Base-by-base conservation (phyloP, 495 filamentous ascomycete species). In the Chaetomium tenue region DNA sequence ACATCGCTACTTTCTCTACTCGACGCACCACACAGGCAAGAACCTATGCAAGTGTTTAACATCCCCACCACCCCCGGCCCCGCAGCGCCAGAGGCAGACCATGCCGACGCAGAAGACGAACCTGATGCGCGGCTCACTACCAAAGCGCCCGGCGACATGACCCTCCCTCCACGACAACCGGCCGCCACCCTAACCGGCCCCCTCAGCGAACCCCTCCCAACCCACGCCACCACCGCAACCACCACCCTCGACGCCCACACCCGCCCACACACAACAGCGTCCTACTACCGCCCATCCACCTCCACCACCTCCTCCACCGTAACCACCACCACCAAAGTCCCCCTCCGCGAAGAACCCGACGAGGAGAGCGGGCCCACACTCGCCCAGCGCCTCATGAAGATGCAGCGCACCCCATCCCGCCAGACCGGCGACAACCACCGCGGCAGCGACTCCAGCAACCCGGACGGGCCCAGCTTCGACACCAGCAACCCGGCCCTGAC, bases 1-100 rank as follows among this genome's bases (percentile, higher is more conserved):
- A 79, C 79, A 0, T 86, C 83, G 5, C 76, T 86, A 5, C 71
- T 83, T 20, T 86, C 82, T 0, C 80, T 86, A n/a, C 79, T 85
- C 63, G 77, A 83, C 60, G 81, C 78, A 0, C 79, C 81, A 0
- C 76, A 76, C 65, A 65, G 77, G 51, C 68, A 72, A 51, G 73
- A 72, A 26, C 67, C 71, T 15, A 58, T 63, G 51, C 47, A 60
- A 3, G 51, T 63, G 3, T 73, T 77, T 57, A 72, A 74, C 48
- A 74, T 79, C 54, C 78, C 78, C 46, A 78, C 72, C 22, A 74
- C 71, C 6, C 66, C 72, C 0, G 73, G 67, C 1, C 70, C 67
- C 26, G 66, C 61, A 9, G 23, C 23, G 7, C 33, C 54, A 2
- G 20, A 5, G 40, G 33, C 40, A 60, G 47, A 60, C 55, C 23